These are phyloP conservation scores for Zelopaecilomyces penicillatus DNA, from an alignment of 2,329 filamentous ascomycete species.

Conservation along the genomic window DNA sequence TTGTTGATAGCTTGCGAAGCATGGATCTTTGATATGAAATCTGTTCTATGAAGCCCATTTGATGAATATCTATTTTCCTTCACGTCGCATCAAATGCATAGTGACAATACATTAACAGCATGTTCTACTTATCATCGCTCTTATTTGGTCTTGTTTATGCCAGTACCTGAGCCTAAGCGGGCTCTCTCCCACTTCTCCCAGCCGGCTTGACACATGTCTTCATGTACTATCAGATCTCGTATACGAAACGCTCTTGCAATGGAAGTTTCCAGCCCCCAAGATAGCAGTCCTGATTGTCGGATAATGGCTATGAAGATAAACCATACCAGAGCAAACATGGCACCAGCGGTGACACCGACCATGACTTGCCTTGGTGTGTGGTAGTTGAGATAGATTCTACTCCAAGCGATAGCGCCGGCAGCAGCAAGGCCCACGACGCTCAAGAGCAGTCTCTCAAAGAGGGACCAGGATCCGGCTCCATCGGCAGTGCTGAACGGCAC, in stretches of 20 bases:
- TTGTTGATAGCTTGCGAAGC: too few relatives aligned
- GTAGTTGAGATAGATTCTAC: slow-evolving; percentile 84
- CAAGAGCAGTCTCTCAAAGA: slow-evolving; percentile 49
- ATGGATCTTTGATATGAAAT: too few relatives aligned
- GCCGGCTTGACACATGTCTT: slow-evolving; percentile 83
- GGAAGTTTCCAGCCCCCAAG: slow-evolving; percentile 61
- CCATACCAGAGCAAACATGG: slow-evolving; percentile 66
- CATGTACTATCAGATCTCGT: slow-evolving; percentile 75
- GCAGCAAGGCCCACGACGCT: slow-evolving; percentile 49
- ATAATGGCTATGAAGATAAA: slow-evolving; percentile 62
- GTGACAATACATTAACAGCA: too few relatives aligned
- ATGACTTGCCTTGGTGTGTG: slow-evolving; percentile 83
- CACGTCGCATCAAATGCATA: too few relatives aligned
- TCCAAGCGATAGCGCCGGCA: slow-evolving; percentile 66
- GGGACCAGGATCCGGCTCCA: slow-evolving; percentile 42
- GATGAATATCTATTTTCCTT: too few relatives aligned
- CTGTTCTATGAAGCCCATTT: too few relatives aligned
- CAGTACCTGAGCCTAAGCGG: slow-evolving; percentile 17
- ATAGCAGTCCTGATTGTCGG: slow-evolving; percentile 59
- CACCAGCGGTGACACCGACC: slow-evolving; percentile 67
- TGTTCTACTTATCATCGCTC: too few relatives aligned
- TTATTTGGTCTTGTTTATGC: too few relatives aligned
- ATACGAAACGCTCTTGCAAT: slow-evolving; percentile 60
- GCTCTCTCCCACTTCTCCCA: slow-evolving; percentile 82
- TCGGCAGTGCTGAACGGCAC: slow-evolving; percentile 5